A percentile compares a stretch with the other conserved stretches of the same genome.
Conservation (phyloP, 2,329 filamentous ascomycete species). For the Didymella pomorum region DNA sequence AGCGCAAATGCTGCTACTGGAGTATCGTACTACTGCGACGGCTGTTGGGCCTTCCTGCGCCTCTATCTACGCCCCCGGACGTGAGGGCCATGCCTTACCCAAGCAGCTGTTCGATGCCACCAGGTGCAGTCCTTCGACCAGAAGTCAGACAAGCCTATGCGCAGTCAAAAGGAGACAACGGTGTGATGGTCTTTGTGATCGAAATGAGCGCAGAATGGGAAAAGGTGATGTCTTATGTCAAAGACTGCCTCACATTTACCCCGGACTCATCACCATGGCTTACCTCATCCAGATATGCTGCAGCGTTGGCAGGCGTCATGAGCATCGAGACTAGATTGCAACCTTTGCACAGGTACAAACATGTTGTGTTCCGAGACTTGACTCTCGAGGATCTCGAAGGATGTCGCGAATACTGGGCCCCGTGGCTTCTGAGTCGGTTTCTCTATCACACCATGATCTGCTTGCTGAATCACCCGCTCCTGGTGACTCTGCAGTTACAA, state of each 20-base stretch:
- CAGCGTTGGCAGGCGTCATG: conserved; percentile 3
- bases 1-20: conserved; percentile 1
- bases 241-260: background rate
- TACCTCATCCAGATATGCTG: conserved; percentile 6
- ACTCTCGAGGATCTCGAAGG: conserved; percentile 4
- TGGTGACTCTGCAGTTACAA: conserved; percentile 7
- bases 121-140: conserved; percentile 1
- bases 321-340: conserved; percentile 6
- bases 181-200: conserved; percentile 6
- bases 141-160: conserved; percentile 1
- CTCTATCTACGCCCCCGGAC: background rate
- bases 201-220: conserved; percentile 10
- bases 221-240: conserved; percentile 13
- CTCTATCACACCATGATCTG: conserved; percentile 17
- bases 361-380: conserved; percentile 3
- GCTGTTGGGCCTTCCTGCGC: background rate
- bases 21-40: background rate
- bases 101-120: conserved; percentile 4
- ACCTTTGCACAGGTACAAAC: conserved; percentile 9
- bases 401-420: conserved; percentile 11
- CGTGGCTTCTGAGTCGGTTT: conserved; percentile 10
- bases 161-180: background rate
- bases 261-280: conserved; percentile 5
- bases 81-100: background rate
- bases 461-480: conserved; percentile 11